Base-by-base conservation (phyloP, 129 eudicot genomes). In the Artemisia tridentata region DNA sequence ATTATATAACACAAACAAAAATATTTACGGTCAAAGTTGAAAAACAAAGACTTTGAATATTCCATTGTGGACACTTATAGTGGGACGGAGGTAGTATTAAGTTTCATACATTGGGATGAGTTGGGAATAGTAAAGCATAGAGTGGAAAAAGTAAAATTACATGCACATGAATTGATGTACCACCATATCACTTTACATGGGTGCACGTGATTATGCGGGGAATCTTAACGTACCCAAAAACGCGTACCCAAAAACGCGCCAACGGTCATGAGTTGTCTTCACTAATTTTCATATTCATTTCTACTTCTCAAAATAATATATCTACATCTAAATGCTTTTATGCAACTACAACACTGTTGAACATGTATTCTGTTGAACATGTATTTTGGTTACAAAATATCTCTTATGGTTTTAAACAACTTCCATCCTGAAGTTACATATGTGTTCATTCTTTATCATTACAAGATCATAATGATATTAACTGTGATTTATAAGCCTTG, bases 151-250 rank as follows among this genome's bases (percentile, higher is more conserved):
- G 71, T 62, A 77, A 38, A 61, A 61, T 18, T 41, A 69, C 5
- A 34, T 21, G 38, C 47, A 20, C 65, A 71, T 70, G 46, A 38
- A 38, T 38, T 38, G 45, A 63, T 63, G 77, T 43, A 78, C 45
- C 54, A 62, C 75, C 64, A 49, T 31, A 58, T 25, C 72, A 49
- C 66, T 61, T 70, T 62, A 64, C 75, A 52, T 79, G 53, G 80
- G 71, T 65, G 76, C 82, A 65, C 84, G 84, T 76, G 87, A 83
- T 67, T 25, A 11, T 67, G 80, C 27, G 72, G 79, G 80, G 84
- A 79, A 79, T 72, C 80, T 73, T 29, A 45, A 63, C 10, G 63
- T 71, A 58, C 46, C 79, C 65, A 63, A 75, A 81, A 68, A 80
- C 17, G 64, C 69, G 64, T 71, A 58, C 46, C 79, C 65, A 63